A percentile compares a stretch with the other conserved stretches of the same genome.
These are phyloP conservation scores for Sambucus nigra DNA, from an alignment of 129 eudicot species.

Conservation along the genomic window DNA sequence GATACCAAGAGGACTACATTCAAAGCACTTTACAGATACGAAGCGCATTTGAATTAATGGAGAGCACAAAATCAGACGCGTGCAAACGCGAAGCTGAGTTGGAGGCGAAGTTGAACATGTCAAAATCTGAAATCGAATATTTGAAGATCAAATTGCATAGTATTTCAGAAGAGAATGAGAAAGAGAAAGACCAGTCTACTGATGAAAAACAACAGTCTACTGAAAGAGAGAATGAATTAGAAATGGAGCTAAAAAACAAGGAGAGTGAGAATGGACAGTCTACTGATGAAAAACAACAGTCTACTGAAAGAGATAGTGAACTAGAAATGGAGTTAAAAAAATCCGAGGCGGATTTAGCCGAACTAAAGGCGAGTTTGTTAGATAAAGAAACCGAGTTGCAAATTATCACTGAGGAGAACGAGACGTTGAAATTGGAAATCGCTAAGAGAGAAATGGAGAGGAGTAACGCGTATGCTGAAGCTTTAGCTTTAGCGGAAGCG, in stretches of 20 bases:
- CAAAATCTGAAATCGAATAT: slow-evolving; percentile 42
- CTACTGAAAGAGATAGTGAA: slow-evolving; percentile 25
- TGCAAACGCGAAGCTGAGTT: slow-evolving; percentile 35
- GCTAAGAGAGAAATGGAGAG: slow-evolving; percentile 27
- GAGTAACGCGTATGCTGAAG: slow-evolving; percentile 33
- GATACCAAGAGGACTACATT: slow-evolving; percentile 62
- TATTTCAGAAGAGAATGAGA: slow-evolving; percentile 31
- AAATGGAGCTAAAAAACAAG: slow-evolving; percentile 26
- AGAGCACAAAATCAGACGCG: slow-evolving; percentile 50
- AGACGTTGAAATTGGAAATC: slow-evolving; percentile 40
- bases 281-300: too few relatives aligned
- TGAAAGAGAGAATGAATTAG: slow-evolving; percentile 29
- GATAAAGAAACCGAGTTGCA: slow-evolving; percentile 46
- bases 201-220: too few relatives aligned
- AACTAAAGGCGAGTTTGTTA: slow-evolving; percentile 27
- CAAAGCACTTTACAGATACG: slow-evolving; percentile 68
- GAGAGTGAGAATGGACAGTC: slow-evolving; percentile 26
- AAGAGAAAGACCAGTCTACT: too few relatives aligned
- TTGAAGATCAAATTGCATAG: slow-evolving; percentile 32
- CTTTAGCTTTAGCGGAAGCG: slow-evolving; percentile 38
- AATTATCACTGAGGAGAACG: slow-evolving; percentile 52
- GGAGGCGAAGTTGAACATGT: slow-evolving; percentile 36
- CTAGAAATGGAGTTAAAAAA: slow-evolving; percentile 28
- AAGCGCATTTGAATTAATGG: slow-evolving; percentile 68
- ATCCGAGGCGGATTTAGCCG: slow-evolving; percentile 33